These are phyloP conservation scores for Crithidia sp. DNA, from an alignment of 208 protist species.

Conservation along the genomic window DNA sequence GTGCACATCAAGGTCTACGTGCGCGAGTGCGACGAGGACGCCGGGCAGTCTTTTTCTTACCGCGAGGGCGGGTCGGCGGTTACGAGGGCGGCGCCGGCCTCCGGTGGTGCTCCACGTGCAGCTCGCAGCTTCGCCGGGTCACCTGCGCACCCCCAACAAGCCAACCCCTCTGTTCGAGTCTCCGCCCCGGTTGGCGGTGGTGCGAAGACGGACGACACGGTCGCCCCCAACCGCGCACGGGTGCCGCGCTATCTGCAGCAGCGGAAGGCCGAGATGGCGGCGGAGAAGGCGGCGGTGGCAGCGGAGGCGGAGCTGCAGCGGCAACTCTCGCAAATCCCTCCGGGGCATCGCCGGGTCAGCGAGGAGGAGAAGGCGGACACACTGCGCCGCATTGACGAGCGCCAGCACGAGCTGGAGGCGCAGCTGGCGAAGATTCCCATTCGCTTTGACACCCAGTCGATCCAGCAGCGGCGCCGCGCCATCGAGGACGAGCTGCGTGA, in stretches of 20 bases:
- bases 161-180: too few relatives aligned
- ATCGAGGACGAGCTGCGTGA: conserved; percentile 82
- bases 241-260: conserved; percentile 81
- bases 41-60: conserved; percentile 56
- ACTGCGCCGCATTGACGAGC: conserved; percentile 49
- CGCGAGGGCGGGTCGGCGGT: conserved; percentile 37
- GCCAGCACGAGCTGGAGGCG: conserved; percentile 76
- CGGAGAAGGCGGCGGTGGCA: conserved; percentile 66
- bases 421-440: conserved; percentile 84
- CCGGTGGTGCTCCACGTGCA: neutral
- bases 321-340: conserved; percentile 75
- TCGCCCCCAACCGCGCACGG: conserved; percentile 36
- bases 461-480: conserved; percentile 51
- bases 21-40: conserved; percentile 77
- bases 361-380: conserved; percentile 80
- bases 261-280: conserved; percentile 82
- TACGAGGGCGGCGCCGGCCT: neutral
- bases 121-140: neutral
- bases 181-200: neutral
- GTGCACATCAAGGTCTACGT: conserved; percentile 85
- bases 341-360: conserved; percentile 78
- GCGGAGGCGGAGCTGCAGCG: conserved; percentile 56
- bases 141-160: neutral
- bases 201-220: neutral
- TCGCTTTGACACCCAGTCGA: conserved; percentile 82